phyloP scores from a whole-genome alignment of 1,139 yeast species.

The Candida tetrigidarum region DNA sequence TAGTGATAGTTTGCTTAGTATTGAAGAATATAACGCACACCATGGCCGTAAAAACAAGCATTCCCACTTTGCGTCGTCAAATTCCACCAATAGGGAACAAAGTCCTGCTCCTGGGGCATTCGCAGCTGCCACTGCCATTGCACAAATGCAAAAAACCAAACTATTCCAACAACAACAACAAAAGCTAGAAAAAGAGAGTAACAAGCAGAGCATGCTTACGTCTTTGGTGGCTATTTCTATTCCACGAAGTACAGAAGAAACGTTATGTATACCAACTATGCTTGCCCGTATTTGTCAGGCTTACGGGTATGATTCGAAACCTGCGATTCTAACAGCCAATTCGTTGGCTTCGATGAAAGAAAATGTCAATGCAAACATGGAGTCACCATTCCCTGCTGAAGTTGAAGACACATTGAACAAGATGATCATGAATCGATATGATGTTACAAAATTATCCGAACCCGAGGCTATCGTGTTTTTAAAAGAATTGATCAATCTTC shows the following conservation, averaged over 20 bases:
- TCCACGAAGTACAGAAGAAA: conserved; percentile 79
- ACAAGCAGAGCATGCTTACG: conserved; percentile 58
- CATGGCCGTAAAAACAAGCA: conserved; percentile 6
- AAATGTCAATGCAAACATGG: conserved; percentile 17
- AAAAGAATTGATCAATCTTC: conserved; percentile 49
- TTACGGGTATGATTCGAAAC: conserved; percentile 71
- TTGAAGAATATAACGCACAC: conserved; percentile 28
- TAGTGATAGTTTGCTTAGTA: conserved; percentile 33
- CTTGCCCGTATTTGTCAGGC: conserved; percentile 68
- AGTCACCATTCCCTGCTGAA: conserved; percentile 16
- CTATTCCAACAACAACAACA: conserved; percentile 25
- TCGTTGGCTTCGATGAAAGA: conserved; percentile 72
- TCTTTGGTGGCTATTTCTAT: conserved; percentile 71
- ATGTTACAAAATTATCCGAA: conserved; percentile 26
- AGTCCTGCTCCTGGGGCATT: conserved; percentile 77
- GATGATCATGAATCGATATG: conserved; percentile 37
- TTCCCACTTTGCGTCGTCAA: conserved; percentile 19
- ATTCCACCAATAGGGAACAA: conserved; percentile 35
- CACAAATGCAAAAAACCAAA: conserved; percentile 50
- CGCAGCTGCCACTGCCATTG: conserved; percentile 75
- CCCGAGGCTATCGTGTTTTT: conserved; percentile 50
- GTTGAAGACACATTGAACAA: conserved; percentile 21
- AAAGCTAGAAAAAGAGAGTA: conserved; percentile 32
- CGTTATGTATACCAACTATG: conserved; percentile 70
- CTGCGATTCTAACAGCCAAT: conserved; percentile 69